These are phyloP conservation scores for Rhododendron griersonianum DNA, from an alignment of 148 eudicot species.

Conservation along the genomic window DNA sequence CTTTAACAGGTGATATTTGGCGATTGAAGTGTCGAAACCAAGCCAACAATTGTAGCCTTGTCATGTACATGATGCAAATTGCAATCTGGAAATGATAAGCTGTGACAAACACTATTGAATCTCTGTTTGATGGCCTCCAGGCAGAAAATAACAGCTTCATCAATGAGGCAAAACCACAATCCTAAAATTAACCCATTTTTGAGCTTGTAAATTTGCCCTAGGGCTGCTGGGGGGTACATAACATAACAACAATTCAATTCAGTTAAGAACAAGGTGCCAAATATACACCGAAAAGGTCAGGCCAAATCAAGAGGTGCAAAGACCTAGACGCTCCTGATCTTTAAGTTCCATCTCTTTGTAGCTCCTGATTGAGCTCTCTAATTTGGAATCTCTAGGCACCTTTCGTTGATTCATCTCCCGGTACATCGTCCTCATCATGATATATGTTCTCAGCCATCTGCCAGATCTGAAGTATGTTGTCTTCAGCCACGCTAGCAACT, in stretches of 20 bases:
- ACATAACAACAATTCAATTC: background rate
- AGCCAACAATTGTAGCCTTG: background rate
- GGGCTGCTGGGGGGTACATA: background rate
- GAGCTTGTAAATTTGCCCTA: background rate
- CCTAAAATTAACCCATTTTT: background rate
- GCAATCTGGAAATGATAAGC: background rate
- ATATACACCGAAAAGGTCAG: background rate
- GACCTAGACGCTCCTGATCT: slow-evolving; percentile 2
- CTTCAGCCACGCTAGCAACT: slow-evolving; percentile 84
- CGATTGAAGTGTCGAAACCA: background rate
- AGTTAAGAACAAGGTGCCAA: background rate
- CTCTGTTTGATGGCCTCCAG: background rate
- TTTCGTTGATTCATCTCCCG: slow-evolving; percentile 43
- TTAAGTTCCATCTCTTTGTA: background rate
- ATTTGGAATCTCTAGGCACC: slow-evolving; percentile 23
- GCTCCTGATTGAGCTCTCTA: background rate
- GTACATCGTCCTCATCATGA: slow-evolving; percentile 69
- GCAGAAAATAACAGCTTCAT: background rate
- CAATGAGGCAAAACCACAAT: background rate
- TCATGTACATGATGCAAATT: background rate
- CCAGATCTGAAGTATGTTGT: slow-evolving; percentile 89
- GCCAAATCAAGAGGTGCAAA: background rate
- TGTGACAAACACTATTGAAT: background rate
- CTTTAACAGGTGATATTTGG: no score
- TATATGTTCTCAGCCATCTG: slow-evolving; percentile 91